Evolutionary conservation across 202 grass and related monocot species (phyloP), one percentile per base, ranked within the genome.

Genomic region (Saccharum hybrid): DNA sequence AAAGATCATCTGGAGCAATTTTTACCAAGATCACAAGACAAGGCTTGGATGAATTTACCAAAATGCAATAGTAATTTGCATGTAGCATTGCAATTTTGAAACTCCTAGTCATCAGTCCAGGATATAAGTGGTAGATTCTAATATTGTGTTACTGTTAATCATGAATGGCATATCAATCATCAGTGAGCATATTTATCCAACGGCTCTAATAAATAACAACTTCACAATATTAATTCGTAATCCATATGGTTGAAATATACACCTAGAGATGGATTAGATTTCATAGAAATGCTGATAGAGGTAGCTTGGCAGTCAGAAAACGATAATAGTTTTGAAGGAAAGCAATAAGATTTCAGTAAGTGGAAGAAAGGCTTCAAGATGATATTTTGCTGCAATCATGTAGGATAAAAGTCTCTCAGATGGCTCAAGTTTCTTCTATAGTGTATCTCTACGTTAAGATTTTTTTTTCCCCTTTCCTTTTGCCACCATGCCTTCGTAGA

Each of bases 31-130:
- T 59, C 56, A 59, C 19, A 59, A 22, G 56, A 18, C 49, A 52
- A 52, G 49, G 49, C 15, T 52, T 52, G 49, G 49, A 52, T 18
- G 15, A 59, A 59, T 22, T 59, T 22, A 22, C 56, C 56, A 59
- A 59, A 59, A 59, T 59, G 56, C 56, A 59, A 59, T 59, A 59
- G 56, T 59, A 22, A 59, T 59, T 59, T 59, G 56, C 56, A 59
- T 8, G 7, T 21, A 59, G 56, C 19, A 22, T 22, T 22, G 56
- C 8, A 59, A 59, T 59, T 22, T 59, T 22, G 56, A 59, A 59
- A 59, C 10, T 59, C 19, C 8, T 22, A 59, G 8, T 26, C 8
- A 61, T 61, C 57, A 61, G 57, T 23, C n/a, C 57, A 61, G 21
- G 21, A 61, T 61, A 61, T 61, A 61, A 61, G 8, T 5, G 3